A percentile compares a stretch with the other conserved stretches of the same genome.
Evolutionary conservation across 2,329 filamentous ascomycete species (phyloP).

Genomic region (Ceratocystis ficicola): DNA sequence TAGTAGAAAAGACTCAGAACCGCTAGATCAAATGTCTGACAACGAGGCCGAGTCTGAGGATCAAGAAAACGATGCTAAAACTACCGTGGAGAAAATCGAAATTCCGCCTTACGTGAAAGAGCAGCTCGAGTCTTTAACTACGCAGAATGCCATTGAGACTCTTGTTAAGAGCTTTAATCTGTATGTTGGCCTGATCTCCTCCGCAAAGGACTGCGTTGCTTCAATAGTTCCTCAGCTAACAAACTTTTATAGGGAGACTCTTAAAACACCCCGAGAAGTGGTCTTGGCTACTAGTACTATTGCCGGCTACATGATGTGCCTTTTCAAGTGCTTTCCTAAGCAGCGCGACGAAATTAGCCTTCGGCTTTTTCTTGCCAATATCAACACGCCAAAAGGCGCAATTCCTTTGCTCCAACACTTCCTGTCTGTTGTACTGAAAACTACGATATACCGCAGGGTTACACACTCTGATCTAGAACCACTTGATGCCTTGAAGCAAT

Average conservation of each 20-base stretch:
- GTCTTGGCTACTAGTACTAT: conserved; percentile 35
- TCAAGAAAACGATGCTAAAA: background rate
- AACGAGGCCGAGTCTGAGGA: conserved; percentile 3
- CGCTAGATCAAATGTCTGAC: background rate
- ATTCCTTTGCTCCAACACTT: conserved; percentile 69
- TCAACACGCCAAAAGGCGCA: conserved; percentile 34
- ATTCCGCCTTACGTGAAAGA: conserved; percentile 13
- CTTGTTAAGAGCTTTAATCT: conserved; percentile 14
- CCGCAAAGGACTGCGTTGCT: background rate
- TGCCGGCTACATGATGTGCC: conserved; percentile 73
- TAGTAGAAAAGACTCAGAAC: background rate
- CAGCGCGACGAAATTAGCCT: conserved; percentile 83
- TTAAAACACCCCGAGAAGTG: conserved; percentile 36
- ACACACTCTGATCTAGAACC: conserved; percentile 11
- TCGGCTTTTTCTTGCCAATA: conserved; percentile 73
- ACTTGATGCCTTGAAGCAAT: conserved; percentile 7
- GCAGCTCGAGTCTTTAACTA: conserved; percentile 14
- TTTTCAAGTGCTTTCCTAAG: conserved; percentile 73
- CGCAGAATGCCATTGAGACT: conserved; percentile 12
- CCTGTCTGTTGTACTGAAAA: conserved; percentile 52
- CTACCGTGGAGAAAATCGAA: background rate
- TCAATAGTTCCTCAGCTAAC: too few species aligned
- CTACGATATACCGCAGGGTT: conserved; percentile 26
- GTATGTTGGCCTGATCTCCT: background rate
- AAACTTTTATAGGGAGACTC: background rate